Percentiles rank a stretch among this genome's conserved stretches.
Evolutionary conservation across 2,329 filamentous ascomycete species (phyloP).

Genomic region (Lecanicillium sp.): DNA sequence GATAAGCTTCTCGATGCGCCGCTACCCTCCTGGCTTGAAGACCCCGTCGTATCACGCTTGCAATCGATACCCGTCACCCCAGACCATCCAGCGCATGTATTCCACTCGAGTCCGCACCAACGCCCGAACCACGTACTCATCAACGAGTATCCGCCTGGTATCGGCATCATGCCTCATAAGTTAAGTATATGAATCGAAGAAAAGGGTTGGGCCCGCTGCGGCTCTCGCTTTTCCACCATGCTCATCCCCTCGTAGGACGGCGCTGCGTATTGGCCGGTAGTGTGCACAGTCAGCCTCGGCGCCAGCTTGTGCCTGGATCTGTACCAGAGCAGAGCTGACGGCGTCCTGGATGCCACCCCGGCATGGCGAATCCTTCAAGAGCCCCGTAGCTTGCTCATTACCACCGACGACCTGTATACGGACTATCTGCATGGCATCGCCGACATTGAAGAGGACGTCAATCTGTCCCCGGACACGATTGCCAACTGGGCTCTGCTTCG

Average conservation of each 20-base stretch:
- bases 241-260: constrained; percentile 55
- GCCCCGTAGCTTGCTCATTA: constrained; percentile 71
- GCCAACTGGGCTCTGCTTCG: constrained; percentile 66
- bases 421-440: constrained; percentile 70
- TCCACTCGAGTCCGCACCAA: constrained; percentile 60
- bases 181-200: constrained; percentile 21
- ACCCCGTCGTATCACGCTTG: constrained; percentile 59
- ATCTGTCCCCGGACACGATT: constrained; percentile 53
- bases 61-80: constrained; percentile 37
- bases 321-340: constrained; percentile 54
- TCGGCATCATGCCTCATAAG: constrained; percentile 97
- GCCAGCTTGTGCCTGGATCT: constrained; percentile 72
- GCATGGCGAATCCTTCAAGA: constrained; percentile 67
- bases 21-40: constrained; percentile 67
- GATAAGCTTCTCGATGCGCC: constrained; percentile 68
- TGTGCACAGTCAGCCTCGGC: constrained; percentile 85
- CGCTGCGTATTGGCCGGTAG: constrained; percentile 74
- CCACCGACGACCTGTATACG: constrained; percentile 59
- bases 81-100: constrained; percentile 32
- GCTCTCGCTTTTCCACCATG: constrained; percentile 12
- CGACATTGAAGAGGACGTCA: constrained; percentile 56
- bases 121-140: constrained; percentile 85
- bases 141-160: constrained; percentile 81
- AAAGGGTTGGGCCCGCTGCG: background rate
- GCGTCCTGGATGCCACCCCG: constrained; percentile 44